Base-by-base conservation (phyloP, 495 filamentous ascomycete species). In the Tricharina praecox region DNA sequence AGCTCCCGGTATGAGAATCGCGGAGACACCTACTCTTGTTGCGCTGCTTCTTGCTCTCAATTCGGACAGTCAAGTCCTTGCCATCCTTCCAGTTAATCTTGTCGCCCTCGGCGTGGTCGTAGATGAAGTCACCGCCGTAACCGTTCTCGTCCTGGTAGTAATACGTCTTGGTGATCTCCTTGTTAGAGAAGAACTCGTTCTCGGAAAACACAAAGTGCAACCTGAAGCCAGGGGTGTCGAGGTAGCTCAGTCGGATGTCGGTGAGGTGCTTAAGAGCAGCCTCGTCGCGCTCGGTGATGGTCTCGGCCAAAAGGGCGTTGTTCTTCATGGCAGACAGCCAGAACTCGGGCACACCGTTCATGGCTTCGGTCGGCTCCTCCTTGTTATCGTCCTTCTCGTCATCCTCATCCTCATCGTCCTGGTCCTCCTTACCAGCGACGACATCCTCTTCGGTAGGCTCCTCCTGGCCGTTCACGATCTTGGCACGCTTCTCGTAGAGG, bases 301-400 rank as follows among this genome's bases (percentile, higher is more conserved):
- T 88, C 67, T 96, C 92, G 26, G 87, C 85, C 37, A 99, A 74
- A 7, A 85, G 87, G 60, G 88, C 75, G 62, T 94, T 85, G 69
- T 96, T 99, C 73, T 99, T 99, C 90, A 99, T 96, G 52, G 92
- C 85, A 50, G 88, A 94, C 23, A 99, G 72, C 92, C 92, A 99
- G 72, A 99, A 99, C 65, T 99, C 92, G 26, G 92, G 92, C 51
- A 96, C 93, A 57, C 87, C 87, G 52, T 70, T 67, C 37, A 75
- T 69, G 50, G 66, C 62, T 43, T 66, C 63, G 35, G 61, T 54
- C 36, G 62, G 58, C 48, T 71, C 67, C 44, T 63, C 62, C 52
- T 75, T 67, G 45, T 76, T 67, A 52, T 73, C 70, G 23, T 67
- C 55, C 28, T 65, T 59, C 53, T 70, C 69, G 55, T 73, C 72